phyloP scores from a whole-genome alignment of 2,329 filamentous ascomycete species.

The Hysterium pulicare region DNA sequence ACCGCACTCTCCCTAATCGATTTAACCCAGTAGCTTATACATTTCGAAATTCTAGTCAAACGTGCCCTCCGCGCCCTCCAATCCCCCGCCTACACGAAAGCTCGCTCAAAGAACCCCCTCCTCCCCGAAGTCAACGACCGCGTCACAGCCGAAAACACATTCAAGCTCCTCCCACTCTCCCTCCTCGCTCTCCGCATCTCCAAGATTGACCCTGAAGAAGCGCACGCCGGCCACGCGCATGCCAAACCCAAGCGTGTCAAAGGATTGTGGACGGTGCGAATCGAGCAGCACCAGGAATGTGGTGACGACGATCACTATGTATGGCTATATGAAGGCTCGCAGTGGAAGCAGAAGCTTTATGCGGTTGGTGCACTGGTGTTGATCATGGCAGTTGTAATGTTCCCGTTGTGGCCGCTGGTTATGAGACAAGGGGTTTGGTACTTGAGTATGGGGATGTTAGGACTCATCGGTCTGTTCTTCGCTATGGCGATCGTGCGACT shows the following conservation, averaged over 20 bases:
- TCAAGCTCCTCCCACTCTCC: conserved; percentile 92
- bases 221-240: conserved; percentile 59
- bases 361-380: conserved; percentile 75
- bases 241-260: conserved; percentile 84
- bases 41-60: conserved; percentile 63
- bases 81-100: conserved; percentile 86
- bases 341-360: conserved; percentile 91
- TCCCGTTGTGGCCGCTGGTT: conserved; percentile 92
- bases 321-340: conserved; percentile 92
- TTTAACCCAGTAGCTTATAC: conserved; percentile 5
- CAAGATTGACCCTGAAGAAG: conserved; percentile 75
- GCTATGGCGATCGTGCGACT: conserved; percentile 95
- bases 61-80: conserved; percentile 87
- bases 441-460: conserved; percentile 87
- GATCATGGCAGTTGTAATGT: conserved; percentile 88
- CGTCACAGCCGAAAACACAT: conserved; percentile 83
- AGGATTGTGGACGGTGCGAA: conserved; percentile 91
- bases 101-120: conserved; percentile 80
- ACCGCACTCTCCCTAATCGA: background rate
- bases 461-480: conserved; percentile 89
- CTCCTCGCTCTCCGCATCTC: conserved; percentile 87
- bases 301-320: conserved; percentile 88
- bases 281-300: conserved; percentile 93
- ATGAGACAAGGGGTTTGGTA: conserved; percentile 96
- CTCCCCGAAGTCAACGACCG: conserved; percentile 86